Evolutionary conservation across 371 early-diverging fungal species (phyloP), one percentile per base, ranked within the genome.

Genomic region (Circinella umbellata): DNA sequence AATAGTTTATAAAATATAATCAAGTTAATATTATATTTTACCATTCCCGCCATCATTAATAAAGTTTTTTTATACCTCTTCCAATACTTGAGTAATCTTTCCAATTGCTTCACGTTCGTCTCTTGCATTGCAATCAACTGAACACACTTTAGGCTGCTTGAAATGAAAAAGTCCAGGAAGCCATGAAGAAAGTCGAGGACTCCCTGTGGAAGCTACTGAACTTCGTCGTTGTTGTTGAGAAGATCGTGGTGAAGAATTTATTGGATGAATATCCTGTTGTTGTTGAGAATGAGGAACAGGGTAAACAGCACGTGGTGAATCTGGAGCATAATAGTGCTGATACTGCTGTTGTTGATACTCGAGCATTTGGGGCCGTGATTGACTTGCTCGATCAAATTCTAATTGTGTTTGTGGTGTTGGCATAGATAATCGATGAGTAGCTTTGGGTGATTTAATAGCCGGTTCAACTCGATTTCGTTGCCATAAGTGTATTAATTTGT

Each of bases 31-130:
- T 10, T 17, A n/a, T 17, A 42, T 17, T 17, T 47, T 57, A 9
- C 5, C 5, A 38, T 18, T 13, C 42, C 4, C 3, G 2, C 63
- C 10, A 49, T 17, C 14, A 61, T 34, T 42, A 20, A 17, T 10
- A 36, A 37, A 27, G 14, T 69, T 15, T 15, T 13, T 51, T 36
- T 18, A 8, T 79, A 84, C 84, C 74, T 84, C 81, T 65, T 79
- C 66, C 46, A 84, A 53, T 3, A 81, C 79, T 59, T 80, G 79
- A n/a, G 73, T 67, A 20, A 81, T 69, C 39, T 84, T 84, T 20
- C 79, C 80, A 42, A 84, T 70, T 5, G 84, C 84, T 37, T 84
- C 84, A 54, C 76, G 57, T 38, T 81, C 81, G 62, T 81, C 80
- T 66, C 80, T 67, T 37, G 84, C 84, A 36, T 67, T 61, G 53